Evolutionary conservation across 106 monocot species (phyloP).

Genomic region (Apostasia shenzhenica): DNA sequence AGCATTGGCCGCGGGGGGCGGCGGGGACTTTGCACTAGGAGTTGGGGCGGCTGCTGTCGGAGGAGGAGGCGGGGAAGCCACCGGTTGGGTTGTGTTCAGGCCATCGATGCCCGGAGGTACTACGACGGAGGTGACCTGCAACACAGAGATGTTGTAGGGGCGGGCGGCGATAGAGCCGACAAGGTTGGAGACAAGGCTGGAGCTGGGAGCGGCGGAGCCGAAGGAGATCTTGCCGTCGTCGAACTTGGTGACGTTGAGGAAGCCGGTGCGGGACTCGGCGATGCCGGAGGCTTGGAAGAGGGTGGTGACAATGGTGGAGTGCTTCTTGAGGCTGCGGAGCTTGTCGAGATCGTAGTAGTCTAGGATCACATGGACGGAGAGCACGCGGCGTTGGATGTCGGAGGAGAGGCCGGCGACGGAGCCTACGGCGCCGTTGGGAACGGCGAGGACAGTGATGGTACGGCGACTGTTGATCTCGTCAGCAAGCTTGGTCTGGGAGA

Average conservation of each 20-base stretch:
- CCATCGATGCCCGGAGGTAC: constrained; percentile 23
- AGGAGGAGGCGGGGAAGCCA: background rate
- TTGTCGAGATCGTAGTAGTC: constrained; percentile 49
- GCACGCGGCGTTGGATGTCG: constrained; percentile 14
- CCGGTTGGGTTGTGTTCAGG: background rate
- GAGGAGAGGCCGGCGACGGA: constrained; percentile 8
- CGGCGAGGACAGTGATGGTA: constrained; percentile 49
- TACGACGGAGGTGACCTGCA: constrained; percentile 38
- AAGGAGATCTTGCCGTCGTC: constrained; percentile 11
- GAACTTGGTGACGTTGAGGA: constrained; percentile 41
- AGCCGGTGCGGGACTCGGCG: constrained; percentile 24
- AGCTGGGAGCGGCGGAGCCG: constrained; percentile 32
- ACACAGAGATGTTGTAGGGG: constrained; percentile 54
- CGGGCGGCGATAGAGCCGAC: constrained; percentile 9
- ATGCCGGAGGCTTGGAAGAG: constrained; percentile 43
- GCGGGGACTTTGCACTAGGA: background rate
- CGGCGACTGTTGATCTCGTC: constrained; percentile 33
- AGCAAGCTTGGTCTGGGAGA: constrained; percentile 31
- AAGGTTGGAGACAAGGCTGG: constrained; percentile 9
- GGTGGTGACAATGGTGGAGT: constrained; percentile 25
- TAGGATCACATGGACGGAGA: constrained; percentile 46
- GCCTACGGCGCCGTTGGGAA: constrained; percentile 15
- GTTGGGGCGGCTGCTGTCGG: background rate
- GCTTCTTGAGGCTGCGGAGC: constrained; percentile 18
- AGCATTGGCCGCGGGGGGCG: background rate